Conservation (phyloP, 495 filamentous ascomycete species). For the Aspergillus nanangensis region DNA sequence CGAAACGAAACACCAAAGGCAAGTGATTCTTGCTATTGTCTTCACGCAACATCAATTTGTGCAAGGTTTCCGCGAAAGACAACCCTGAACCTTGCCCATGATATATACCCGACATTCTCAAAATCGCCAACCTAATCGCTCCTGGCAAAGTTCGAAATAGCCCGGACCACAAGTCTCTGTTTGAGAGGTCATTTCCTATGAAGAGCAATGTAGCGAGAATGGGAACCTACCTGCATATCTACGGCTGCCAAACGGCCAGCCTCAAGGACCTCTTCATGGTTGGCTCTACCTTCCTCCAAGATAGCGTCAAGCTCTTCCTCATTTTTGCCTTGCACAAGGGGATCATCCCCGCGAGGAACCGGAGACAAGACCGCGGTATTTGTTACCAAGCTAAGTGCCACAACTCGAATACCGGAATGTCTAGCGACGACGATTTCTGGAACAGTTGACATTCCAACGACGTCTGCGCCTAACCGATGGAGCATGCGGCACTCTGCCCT, state of each 20-base stretch:
- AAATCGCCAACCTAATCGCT: too few species aligned
- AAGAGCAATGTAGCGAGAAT: neutral
- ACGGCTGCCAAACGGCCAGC: constrained; percentile 56
- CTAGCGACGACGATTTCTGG: constrained; percentile 73
- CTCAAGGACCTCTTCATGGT: constrained; percentile 69
- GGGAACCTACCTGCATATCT: constrained; percentile 58
- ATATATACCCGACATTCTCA: too few species aligned
- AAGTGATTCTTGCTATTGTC: constrained; percentile 16
- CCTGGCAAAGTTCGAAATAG: constrained; percentile 18
- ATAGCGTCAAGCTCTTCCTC: constrained; percentile 49
- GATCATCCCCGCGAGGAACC: constrained; percentile 58
- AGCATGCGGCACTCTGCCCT: constrained; percentile 75
- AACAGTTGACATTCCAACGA: constrained; percentile 78
- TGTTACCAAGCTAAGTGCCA: constrained; percentile 74
- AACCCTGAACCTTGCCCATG: too few species aligned
- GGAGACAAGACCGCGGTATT: constrained; percentile 65
- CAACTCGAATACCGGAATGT: constrained; percentile 64
- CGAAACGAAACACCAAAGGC: constrained; percentile 45
- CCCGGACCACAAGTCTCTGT: constrained; percentile 37
- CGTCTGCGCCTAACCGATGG: constrained; percentile 59
- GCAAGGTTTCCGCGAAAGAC: too few species aligned
- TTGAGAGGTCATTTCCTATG: neutral
- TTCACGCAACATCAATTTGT: neutral
- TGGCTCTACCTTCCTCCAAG: constrained; percentile 61
- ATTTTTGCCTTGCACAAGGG: constrained; percentile 32